Percentiles rank a stretch among this genome's conserved stretches.
Evolutionary conservation across 768 basidiomycete genomes (phyloP).

Genomic region (Lenzites betulinus): DNA sequence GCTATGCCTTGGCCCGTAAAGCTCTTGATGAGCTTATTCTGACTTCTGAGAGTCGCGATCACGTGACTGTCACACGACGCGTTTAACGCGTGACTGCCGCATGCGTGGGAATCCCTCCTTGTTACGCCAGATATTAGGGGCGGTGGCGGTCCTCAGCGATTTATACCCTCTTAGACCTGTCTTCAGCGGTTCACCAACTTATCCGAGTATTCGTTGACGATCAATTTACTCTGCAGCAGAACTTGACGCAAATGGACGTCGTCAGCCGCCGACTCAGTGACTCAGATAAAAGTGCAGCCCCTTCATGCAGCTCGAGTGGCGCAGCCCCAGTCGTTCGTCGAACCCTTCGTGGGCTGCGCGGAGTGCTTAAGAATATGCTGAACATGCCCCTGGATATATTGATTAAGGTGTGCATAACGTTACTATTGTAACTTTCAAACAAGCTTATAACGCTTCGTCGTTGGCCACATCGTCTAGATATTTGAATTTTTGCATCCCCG

Average conservation of each 20-base stretch:
- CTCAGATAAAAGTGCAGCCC: too few relatives aligned
- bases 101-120: too few relatives aligned
- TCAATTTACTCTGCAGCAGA: too few relatives aligned
- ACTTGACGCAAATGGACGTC: too few relatives aligned
- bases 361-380: constrained; percentile 19
- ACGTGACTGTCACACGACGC: neutral
- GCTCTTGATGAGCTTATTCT: too few relatives aligned
- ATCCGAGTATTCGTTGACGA: too few relatives aligned
- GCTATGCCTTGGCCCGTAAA: too few relatives aligned
- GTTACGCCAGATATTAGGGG: too few relatives aligned
- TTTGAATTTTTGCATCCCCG: constrained; percentile 15
- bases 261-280: too few relatives aligned
- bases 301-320: too few relatives aligned
- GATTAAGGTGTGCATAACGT: constrained; percentile 10
- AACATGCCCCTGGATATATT: constrained; percentile 19
- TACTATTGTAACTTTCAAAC: too few relatives aligned
- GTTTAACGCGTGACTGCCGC: neutral
- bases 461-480: neutral
- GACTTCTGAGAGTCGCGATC: too few relatives aligned
- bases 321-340: neutral
- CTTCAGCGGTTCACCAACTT: neutral
- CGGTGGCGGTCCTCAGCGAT: neutral
- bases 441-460: neutral
- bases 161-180: neutral
- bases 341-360: constrained; percentile 11